Conservation (phyloP, 176 grass and related monocot species). For the Microstegium vimineum region DNA sequence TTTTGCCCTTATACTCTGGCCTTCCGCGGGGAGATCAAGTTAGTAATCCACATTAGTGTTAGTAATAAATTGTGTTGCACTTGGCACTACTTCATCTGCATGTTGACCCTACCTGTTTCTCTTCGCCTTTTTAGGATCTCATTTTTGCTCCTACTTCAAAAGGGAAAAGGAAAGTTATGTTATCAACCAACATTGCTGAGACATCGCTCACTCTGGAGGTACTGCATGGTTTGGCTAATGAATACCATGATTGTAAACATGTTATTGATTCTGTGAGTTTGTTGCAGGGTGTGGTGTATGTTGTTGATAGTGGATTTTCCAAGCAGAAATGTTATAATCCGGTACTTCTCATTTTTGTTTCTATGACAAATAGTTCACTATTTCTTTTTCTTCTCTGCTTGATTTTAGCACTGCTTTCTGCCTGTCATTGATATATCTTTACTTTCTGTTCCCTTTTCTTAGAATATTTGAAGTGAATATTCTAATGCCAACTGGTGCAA, state of each 20-base stretch:
- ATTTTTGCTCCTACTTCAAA: slow-evolving; percentile 79
- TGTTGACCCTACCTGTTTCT: slow-evolving; percentile 12
- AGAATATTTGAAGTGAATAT: neutral
- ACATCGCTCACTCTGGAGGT: slow-evolving; percentile 94
- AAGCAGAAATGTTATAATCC: slow-evolving; percentile 99
- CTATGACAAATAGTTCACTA: neutral
- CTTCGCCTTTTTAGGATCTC: slow-evolving; percentile 66
- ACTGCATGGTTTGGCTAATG: slow-evolving; percentile 12
- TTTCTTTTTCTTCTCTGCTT: neutral
- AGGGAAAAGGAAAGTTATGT: slow-evolving; percentile 94
- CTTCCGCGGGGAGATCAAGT: slow-evolving; percentile 89
- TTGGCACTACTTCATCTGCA: neutral
- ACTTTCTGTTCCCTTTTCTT: neutral
- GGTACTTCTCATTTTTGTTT: slow-evolving; percentile 42
- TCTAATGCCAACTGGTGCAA: neutral
- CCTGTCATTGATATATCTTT: neutral
- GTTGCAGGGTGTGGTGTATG: slow-evolving; percentile 75
- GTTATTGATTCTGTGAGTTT: slow-evolving; percentile 20
- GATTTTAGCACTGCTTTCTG: slow-evolving; percentile 11
- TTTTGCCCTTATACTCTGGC: slow-evolving; percentile 89
- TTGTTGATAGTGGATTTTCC: slow-evolving; percentile 96
- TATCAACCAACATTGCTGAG: slow-evolving; percentile 99
- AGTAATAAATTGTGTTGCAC: neutral
- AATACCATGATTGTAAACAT: slow-evolving; percentile 9
- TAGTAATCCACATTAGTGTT: slow-evolving; percentile 18